Conservation (phyloP, 257 asterid genomes). For the Penstemon barbatus region DNA sequence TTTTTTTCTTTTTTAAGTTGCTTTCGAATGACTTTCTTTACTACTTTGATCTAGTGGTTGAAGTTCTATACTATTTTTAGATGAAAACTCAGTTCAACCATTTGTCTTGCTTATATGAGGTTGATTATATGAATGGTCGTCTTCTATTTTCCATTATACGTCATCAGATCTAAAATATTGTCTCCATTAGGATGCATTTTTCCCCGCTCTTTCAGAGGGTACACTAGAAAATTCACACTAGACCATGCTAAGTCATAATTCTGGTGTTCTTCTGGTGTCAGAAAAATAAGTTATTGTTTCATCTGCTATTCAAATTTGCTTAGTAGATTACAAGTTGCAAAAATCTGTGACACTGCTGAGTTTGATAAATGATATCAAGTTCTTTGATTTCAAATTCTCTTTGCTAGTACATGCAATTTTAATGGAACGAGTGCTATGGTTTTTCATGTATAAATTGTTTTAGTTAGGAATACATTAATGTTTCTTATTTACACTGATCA, state of each 20-base stretch:
- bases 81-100: background rate
- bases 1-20: background rate
- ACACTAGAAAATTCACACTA: too few relatives aligned
- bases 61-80: background rate
- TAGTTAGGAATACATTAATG: background rate
- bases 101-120: background rate
- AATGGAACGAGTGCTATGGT: background rate
- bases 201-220: too few relatives aligned
- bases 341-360: background rate
- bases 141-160: too few relatives aligned
- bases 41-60: background rate
- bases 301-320: background rate
- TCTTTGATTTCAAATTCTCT: background rate
- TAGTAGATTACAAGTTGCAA: background rate
- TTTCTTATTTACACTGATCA: background rate
- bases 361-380: background rate
- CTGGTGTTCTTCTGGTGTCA: background rate
- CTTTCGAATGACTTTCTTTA: constrained; percentile 5
- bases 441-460: background rate
- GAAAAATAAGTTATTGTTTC: background rate
- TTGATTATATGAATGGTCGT: background rate
- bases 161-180: too few relatives aligned
- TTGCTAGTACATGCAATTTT: background rate
- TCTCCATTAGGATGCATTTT: too few relatives aligned
- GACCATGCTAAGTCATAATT: background rate